Evolutionary conservation across 352 stramenopile species (phyloP).

Genomic region (Globisporangium solare): DNA sequence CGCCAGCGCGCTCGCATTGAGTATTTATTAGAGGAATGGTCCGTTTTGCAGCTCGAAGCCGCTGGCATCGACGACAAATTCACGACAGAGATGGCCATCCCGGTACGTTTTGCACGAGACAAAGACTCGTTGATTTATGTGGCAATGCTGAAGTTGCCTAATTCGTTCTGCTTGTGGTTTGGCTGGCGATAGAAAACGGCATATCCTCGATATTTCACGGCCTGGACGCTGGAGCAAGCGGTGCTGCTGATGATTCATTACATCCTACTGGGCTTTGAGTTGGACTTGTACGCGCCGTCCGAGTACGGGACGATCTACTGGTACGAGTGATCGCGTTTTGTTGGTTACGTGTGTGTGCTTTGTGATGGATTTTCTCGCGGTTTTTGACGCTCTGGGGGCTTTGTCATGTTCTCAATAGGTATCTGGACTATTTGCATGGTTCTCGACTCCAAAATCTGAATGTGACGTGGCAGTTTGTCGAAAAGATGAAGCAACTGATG

Average conservation of each 20-base stretch:
- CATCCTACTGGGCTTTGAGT: constrained; percentile 63
- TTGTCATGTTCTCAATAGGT: constrained; percentile 27
- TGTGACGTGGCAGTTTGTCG: constrained; percentile 74
- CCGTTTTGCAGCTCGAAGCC: constrained; percentile 65
- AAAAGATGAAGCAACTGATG: constrained; percentile 79
- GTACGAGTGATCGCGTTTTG: constrained; percentile 19
- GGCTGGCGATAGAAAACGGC: constrained; percentile 43
- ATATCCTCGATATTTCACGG: constrained; percentile 80
- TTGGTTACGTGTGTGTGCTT: neutral
- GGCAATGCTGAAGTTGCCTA: neutral
- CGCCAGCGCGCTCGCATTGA: constrained; percentile 77
- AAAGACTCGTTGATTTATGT: neutral
- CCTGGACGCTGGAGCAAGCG: constrained; percentile 73
- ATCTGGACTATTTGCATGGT: constrained; percentile 83
- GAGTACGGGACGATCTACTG: constrained; percentile 78
- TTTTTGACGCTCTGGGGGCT: neutral
- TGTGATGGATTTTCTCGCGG: neutral
- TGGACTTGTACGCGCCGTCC: constrained; percentile 71
- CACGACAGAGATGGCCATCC: constrained; percentile 78
- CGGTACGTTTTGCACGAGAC: constrained; percentile 29
- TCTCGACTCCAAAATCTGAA: constrained; percentile 79
- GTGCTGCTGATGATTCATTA: constrained; percentile 79
- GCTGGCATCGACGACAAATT: constrained; percentile 74
- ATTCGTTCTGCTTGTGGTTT: neutral
- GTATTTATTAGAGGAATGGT: constrained; percentile 81